phyloP scores from a whole-genome alignment of 2,329 filamentous ascomycete species.

The Colletotrichum abscissum region DNA sequence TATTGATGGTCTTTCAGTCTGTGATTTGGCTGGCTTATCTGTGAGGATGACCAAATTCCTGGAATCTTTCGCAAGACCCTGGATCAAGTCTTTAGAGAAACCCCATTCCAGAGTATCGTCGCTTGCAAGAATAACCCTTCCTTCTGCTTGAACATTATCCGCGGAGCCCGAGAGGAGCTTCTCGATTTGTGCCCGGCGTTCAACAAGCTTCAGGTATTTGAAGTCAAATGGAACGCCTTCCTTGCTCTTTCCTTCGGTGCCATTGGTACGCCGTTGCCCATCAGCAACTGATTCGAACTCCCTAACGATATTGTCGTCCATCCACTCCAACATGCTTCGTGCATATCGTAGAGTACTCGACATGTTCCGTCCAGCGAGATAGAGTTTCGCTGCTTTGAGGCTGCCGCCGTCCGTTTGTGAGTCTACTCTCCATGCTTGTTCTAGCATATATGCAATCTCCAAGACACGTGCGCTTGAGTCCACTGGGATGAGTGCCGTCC shows the following conservation, averaged over 20 bases:
- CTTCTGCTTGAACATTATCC: slow-evolving; percentile 56
- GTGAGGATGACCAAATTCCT: slow-evolving; percentile 90
- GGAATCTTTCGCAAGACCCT: slow-evolving; percentile 77
- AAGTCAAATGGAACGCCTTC: slow-evolving; percentile 87
- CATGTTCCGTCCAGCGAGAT: slow-evolving; percentile 86
- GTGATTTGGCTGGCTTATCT: slow-evolving; percentile 70
- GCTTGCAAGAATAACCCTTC: slow-evolving; percentile 88
- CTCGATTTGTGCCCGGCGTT: slow-evolving; percentile 83
- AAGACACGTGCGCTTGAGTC: slow-evolving; percentile 96
- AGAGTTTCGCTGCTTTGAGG: slow-evolving; percentile 71
- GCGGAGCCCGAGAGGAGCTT: slow-evolving; percentile 67
- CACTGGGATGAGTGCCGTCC: slow-evolving; percentile 91
- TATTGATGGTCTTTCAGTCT: slow-evolving; percentile 64
- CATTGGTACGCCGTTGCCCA: slow-evolving; percentile 57
- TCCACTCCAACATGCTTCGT: slow-evolving; percentile 98
- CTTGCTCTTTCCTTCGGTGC: slow-evolving; percentile 60
- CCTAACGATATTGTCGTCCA: slow-evolving; percentile 94
- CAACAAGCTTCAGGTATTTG: slow-evolving; percentile 83
- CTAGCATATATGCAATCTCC: slow-evolving; percentile 90
- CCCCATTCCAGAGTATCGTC: slow-evolving; percentile 95
- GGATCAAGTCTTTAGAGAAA: slow-evolving; percentile 85
- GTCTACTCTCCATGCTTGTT: slow-evolving; percentile 87
- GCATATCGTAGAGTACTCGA: slow-evolving; percentile 91
- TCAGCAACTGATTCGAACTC: slow-evolving; percentile 84
- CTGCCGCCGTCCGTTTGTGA: slow-evolving; percentile 61